phyloP scores from a whole-genome alignment of 164 flowering plant species.

The Dillenia suffruticosa region DNA sequence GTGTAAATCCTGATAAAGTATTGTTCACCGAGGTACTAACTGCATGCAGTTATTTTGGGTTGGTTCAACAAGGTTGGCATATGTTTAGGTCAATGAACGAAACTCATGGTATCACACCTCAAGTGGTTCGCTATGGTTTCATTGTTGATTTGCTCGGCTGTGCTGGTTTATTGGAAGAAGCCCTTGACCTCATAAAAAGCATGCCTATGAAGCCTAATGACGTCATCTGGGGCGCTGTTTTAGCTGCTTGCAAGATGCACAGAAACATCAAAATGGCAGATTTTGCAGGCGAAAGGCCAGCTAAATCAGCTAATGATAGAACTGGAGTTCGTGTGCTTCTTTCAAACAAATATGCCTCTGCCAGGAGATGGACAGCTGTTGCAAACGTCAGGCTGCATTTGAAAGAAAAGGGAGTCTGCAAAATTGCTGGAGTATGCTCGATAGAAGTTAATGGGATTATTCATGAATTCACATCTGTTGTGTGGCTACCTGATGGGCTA shows the following conservation, averaged over 20 bases:
- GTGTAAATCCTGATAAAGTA: constrained; percentile 42
- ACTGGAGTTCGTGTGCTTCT: constrained; percentile 45
- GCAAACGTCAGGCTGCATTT: constrained; percentile 42
- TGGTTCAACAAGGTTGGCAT: constrained; percentile 37
- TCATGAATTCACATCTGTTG: constrained; percentile 60
- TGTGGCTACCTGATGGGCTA: too few species aligned
- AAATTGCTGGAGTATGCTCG: constrained; percentile 57
- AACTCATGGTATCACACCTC: constrained; percentile 28
- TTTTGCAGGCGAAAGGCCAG: constrained; percentile 32
- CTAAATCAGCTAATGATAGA: constrained; percentile 24
- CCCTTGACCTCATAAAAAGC: constrained; percentile 32
- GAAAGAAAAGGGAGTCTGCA: constrained; percentile 46
- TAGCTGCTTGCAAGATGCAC: constrained; percentile 46
- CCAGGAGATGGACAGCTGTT: constrained; percentile 53
- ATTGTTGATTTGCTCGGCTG: constrained; percentile 61
- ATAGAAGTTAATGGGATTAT: constrained; percentile 37
- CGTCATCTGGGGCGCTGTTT: constrained; percentile 44
- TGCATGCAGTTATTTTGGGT: constrained; percentile 55
- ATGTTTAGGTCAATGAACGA: constrained; percentile 35
- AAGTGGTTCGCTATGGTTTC: constrained; percentile 48
- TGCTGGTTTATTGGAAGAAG: constrained; percentile 42
- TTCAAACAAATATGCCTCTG: constrained; percentile 58
- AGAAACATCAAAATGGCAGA: constrained; percentile 32
- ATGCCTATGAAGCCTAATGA: constrained; percentile 57
- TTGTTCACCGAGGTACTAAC: constrained; percentile 39